Conservation (phyloP, 2,329 filamentous ascomycete genomes). For the Coleophoma crateriformis region DNA sequence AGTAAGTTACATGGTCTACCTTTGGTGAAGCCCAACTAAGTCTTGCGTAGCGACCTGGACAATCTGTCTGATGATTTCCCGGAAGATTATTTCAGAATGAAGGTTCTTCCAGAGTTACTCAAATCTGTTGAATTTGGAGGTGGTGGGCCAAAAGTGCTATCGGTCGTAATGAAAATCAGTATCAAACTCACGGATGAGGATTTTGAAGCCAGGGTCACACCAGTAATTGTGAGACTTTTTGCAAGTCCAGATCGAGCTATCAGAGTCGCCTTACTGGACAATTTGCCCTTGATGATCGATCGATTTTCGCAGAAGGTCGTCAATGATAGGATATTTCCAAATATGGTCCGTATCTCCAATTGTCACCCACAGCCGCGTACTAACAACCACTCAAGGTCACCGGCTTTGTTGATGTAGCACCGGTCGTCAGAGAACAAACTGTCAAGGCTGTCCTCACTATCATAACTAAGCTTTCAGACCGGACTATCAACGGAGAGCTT, state of each 20-base stretch:
- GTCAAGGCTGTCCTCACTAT: conserved; percentile 89
- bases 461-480: conserved; percentile 83
- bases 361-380: conserved; percentile 9
- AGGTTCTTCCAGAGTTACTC: conserved; percentile 89
- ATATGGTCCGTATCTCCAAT: conserved; percentile 57
- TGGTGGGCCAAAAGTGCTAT: conserved; percentile 85
- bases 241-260: conserved; percentile 87
- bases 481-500: conserved; percentile 89
- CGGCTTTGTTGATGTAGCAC: conserved; percentile 87
- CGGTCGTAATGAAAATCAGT: conserved; percentile 85
- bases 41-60: conserved; percentile 60
- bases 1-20: conserved; percentile 35
- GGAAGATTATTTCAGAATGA: conserved; percentile 97
- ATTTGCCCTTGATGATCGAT: conserved; percentile 85
- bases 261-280: conserved; percentile 85
- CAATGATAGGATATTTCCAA: conserved; percentile 94
- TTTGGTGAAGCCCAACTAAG: conserved; percentile 12
- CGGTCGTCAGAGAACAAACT: conserved; percentile 90
- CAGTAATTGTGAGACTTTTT: conserved; percentile 83
- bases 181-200: conserved; percentile 84
- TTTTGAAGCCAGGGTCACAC: conserved; percentile 77
- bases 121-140: conserved; percentile 99
- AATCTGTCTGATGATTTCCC: conserved; percentile 89
- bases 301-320: conserved; percentile 81
- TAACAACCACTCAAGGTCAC: conserved; percentile 54